Evolutionary conservation across 257 asterid genomes (phyloP).

Genomic region (Nicotiana knightiana): DNA sequence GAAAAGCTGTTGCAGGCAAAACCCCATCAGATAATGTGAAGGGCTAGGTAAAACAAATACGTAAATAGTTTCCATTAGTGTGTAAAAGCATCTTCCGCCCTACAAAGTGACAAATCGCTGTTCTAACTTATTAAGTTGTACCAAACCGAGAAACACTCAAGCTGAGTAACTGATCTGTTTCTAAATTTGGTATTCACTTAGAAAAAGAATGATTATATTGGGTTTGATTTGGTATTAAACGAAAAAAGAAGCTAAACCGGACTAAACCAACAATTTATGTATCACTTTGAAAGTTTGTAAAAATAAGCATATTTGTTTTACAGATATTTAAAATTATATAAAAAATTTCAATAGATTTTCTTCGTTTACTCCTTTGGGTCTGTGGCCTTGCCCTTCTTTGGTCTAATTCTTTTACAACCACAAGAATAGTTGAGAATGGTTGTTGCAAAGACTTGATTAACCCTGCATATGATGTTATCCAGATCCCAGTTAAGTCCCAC

Average conservation of each 20-base stretch:
- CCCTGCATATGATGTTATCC: neutral
- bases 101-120: neutral
- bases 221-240: neutral
- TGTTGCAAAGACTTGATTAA: neutral
- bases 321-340: neutral
- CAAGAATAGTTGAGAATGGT: neutral
- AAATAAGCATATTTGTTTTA: neutral
- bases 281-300: neutral
- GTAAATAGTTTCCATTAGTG: neutral
- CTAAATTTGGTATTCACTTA: neutral
- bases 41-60: neutral
- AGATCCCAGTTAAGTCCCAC: constrained; percentile 1
- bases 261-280: neutral
- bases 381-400: neutral
- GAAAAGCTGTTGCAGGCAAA: neutral
- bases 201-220: neutral
- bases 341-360: neutral
- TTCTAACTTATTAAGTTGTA: neutral
- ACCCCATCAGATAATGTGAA: neutral
- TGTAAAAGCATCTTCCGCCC: neutral
- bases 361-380: neutral
- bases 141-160: neutral
- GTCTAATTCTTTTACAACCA: neutral
- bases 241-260: neutral
- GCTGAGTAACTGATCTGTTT: neutral